Evolutionary conservation across 2,329 filamentous ascomycete species (phyloP), one percentile per base, ranked within the genome.

Genomic region (Aaosphaeria arxii): DNA sequence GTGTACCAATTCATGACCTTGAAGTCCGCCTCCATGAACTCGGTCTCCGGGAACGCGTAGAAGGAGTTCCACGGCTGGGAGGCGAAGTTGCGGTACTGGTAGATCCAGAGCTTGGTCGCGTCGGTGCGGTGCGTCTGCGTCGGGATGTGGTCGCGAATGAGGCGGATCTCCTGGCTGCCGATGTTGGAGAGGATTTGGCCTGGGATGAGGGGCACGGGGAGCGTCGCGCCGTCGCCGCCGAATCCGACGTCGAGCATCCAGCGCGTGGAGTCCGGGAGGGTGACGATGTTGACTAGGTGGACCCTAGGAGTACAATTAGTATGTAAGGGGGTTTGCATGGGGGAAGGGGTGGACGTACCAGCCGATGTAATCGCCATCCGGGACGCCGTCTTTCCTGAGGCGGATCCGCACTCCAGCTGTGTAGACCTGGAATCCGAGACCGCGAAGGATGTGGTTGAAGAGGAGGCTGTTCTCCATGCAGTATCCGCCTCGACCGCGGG

Each of bases 201-300:
- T 68, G 55, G 51, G 17, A 73, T 61, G 1, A 88, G 68, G 1
- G 76, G 77, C 35, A 88, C 65, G 5, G 85, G 84, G 11, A 69
- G 67, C 1, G 79, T 84, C 3, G 83, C 74, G 6, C 81, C 80
- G 57, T 84, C 80, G 17, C 80, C 81, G 42, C 85, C 85, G 58
- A 88, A 88, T 4, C 78, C 82, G 7, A 85, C 80, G 61, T 88
- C 86, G 7, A 82, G 64, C 58, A 78, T 69, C 66, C 78, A 84
- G 48, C 73, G 70, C 30, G 74, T 73, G 36, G 71, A 71, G 5
- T 73, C 68, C 24, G 73, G 61, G 32, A 88, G 71, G 1, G 75
- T 79, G 39, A 86, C 76, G 45, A 87, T 81, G 55, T 83, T 79
- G 41, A 86, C 74, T 59, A 86, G 79, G 63, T 87, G 84, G 11